phyloP scores from a whole-genome alignment of 1,284 basidiomycete species.

The Cryptococcus wingfieldii region DNA sequence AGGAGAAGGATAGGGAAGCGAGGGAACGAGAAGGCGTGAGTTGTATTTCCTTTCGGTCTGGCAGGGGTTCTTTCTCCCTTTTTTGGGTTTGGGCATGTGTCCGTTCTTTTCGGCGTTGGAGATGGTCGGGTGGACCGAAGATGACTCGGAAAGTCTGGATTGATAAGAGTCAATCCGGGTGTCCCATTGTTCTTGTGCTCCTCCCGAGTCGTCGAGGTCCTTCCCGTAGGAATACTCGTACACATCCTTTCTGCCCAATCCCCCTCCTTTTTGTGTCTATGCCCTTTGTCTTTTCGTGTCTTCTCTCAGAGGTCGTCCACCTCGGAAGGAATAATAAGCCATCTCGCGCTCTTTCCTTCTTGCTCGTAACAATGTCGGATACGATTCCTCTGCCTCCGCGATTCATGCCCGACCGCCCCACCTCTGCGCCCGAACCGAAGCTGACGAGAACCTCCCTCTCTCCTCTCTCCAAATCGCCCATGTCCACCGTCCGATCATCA shows the following conservation, averaged over 20 bases:
- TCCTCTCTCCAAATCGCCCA: slow-evolving; percentile 1
- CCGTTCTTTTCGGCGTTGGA: not conserved
- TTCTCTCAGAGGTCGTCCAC: not conserved
- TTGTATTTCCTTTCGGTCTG: slow-evolving; percentile 3
- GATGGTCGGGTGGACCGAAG: too few species aligned
- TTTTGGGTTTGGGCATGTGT: not conserved
- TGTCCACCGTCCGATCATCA: not conserved
- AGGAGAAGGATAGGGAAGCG: slow-evolving; percentile 21
- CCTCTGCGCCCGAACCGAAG: slow-evolving; percentile 13
- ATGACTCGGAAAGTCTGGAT: too few species aligned
- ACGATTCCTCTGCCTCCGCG: slow-evolving; percentile 18
- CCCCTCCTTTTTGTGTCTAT: slow-evolving; percentile 6
- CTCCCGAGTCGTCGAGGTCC: too few species aligned
- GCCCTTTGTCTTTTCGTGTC: slow-evolving; percentile 14
- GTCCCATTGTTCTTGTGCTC: too few species aligned
- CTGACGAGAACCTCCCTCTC: slow-evolving; percentile 15
- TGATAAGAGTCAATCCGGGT: too few species aligned
- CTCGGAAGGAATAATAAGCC: not conserved
- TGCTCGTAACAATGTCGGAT: slow-evolving; percentile 14
- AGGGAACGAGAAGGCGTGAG: slow-evolving; percentile 28
- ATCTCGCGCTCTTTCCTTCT: not conserved
- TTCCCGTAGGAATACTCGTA: too few species aligned
- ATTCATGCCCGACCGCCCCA: slow-evolving; percentile 9
- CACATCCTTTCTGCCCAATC: not conserved
- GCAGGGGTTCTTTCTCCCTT: not conserved